Percentiles rank a stretch among this genome's conserved stretches.
Evolutionary conservation across 2,329 filamentous ascomycete species (phyloP).

Genomic region (Dactylellina leptospora): DNA sequence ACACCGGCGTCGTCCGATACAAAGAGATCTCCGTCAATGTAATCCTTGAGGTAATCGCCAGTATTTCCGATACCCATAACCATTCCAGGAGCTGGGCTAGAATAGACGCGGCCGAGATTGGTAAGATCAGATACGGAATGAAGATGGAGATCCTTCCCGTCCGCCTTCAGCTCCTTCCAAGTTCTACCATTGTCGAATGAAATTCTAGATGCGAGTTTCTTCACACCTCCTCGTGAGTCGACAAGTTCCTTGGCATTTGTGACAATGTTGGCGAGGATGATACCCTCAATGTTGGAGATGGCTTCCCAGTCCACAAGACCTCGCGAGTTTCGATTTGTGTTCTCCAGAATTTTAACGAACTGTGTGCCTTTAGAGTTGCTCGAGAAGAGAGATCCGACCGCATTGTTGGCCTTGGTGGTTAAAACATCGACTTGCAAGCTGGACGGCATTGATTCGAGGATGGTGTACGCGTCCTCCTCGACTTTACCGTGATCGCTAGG

Average conservation of each 20-base stretch:
- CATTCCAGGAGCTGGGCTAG: constrained; percentile 89
- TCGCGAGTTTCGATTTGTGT: constrained; percentile 81
- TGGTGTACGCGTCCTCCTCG: constrained; percentile 85
- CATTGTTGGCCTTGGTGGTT: constrained; percentile 70
- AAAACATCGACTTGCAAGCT: constrained; percentile 96
- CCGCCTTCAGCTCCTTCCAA: constrained; percentile 76
- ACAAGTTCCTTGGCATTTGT: constrained; percentile 83
- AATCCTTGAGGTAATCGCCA: constrained; percentile 75
- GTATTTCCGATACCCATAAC: constrained; percentile 95
- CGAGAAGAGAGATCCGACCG: constrained; percentile 89
- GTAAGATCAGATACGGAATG: constrained; percentile 88
- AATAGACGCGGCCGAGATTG: constrained; percentile 87
- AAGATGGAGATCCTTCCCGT: constrained; percentile 76
- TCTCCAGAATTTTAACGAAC: constrained; percentile 88
- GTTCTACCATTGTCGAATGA: constrained; percentile 95
- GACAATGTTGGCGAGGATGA: constrained; percentile 88
- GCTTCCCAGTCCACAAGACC: constrained; percentile 96
- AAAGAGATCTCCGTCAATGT: constrained; percentile 79
- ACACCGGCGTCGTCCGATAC: constrained; percentile 90
- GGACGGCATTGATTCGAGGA: constrained; percentile 95
- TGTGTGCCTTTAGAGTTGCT: constrained; percentile 98
- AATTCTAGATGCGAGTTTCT: constrained; percentile 80
- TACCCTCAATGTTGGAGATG: constrained; percentile 86
- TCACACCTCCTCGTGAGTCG: constrained; percentile 59
- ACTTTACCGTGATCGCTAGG: constrained; percentile 79